Evolutionary conservation across 179 eudicot genomes (phyloP), one percentile per base, ranked within the genome.

Genomic region (Beta lomatogona): DNA sequence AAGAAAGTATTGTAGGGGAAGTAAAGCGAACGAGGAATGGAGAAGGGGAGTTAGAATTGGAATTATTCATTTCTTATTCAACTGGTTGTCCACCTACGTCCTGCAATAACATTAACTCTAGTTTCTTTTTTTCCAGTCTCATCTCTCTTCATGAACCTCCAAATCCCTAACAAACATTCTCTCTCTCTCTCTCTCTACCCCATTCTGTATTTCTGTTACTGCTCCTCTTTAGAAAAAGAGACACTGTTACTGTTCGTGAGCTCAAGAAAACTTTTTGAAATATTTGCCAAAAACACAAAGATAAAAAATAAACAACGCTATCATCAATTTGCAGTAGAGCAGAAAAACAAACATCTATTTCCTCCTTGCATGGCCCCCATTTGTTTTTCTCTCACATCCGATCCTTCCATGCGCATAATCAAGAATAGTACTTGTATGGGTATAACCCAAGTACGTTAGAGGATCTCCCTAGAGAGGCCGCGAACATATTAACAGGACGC

Each of bases 31-130:
- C 53, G 21, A 50, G 45, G 71, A 58, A 68, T 25, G 53, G 71
- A 77, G 71, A 78, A 61, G 67, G 8, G 46, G 48, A 64, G 67
- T 82, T 76, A 73, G 72, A 73, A 73, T 73, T 14, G 77, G 77
- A n/a, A 80, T 74, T 79, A 75, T 87, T 85, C 86, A 85, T 86
- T 87, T 87, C 74, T 83, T 69, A 75, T 85, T 81, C 77, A 87
- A 87, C 88, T 87, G 75, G 66, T 69, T 82, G 89, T 82, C 28
- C 5, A 46, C 8, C 6, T 46, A 77, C 77, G 75, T 25, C 77
- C 80, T 75, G 82, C 83, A 79, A 50, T n/a, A 72, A 53, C 57
- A 19, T 66, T n/a, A 60, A 59, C 82, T 73, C 75, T 74, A 76
- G 58, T 66, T 73, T 81, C 83, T 83, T 82, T 75, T 85, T 36